phyloP scores from a whole-genome alignment of 495 filamentous ascomycete genomes.

The Podospora pseudoanserina region DNA sequence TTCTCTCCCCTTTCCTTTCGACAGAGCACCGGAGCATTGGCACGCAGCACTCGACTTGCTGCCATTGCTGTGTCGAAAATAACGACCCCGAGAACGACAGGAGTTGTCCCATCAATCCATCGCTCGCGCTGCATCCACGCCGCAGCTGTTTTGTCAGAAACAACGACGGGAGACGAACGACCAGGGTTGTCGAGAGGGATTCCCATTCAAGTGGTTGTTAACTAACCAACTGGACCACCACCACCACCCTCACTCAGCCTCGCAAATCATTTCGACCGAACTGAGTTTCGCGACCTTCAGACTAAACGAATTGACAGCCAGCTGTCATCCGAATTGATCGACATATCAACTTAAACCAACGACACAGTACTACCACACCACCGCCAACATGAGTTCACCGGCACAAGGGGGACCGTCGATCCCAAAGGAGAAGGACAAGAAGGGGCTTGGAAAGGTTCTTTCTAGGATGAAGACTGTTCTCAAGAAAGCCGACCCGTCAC shows the following conservation, averaged over 20 bases:
- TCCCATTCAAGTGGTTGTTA: background rate
- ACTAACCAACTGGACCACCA: background rate
- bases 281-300: background rate
- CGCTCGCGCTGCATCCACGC: background rate
- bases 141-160: background rate
- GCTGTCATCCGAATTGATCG: conserved; percentile 2
- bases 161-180: background rate
- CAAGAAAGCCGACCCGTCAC: conserved; percentile 46
- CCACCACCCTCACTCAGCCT: too few relatives aligned
- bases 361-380: background rate
- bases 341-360: conserved; percentile 6
- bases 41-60: conserved; percentile 11
- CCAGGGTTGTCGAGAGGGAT: background rate
- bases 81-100: conserved; percentile 3
- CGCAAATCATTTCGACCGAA: background rate
- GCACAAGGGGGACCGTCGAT: conserved; percentile 33
- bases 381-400: conserved; percentile 43
- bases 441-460: conserved; percentile 59
- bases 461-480: conserved; percentile 62
- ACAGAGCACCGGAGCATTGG: conserved; percentile 4
- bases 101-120: background rate
- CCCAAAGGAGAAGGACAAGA: conserved; percentile 51
- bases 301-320: background rate
- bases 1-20: conserved; percentile 3
- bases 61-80: conserved; percentile 18